These are phyloP conservation scores for Polysphondylium violaceum DNA, from an alignment of 78 protist species.

Conservation along the genomic window DNA sequence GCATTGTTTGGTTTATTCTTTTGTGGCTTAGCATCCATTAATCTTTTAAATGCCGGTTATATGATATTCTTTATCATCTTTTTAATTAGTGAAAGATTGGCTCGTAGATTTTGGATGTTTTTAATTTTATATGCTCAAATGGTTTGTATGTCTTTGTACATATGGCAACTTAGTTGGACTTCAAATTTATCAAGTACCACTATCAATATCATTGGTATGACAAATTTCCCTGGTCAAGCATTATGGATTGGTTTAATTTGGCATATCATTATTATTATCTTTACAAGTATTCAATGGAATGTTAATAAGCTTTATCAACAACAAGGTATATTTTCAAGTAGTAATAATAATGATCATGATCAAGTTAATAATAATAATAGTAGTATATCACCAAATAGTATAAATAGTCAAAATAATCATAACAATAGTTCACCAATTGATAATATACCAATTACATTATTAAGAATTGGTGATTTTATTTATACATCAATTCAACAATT, in stretches of 20 bases:
- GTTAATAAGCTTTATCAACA: slow-evolving; percentile 27
- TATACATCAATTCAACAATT: slow-evolving; percentile 12
- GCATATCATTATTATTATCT: slow-evolving; percentile 51
- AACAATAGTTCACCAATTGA: not conserved
- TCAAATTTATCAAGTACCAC: not conserved
- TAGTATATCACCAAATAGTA: not conserved
- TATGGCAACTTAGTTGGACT: slow-evolving; percentile 45
- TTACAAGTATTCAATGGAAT: slow-evolving; percentile 68
- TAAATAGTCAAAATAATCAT: not conserved
- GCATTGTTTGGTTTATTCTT: slow-evolving; percentile 73
- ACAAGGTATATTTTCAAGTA: not conserved
- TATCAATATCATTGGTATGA: slow-evolving; percentile 21
- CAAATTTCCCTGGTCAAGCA: slow-evolving; percentile 8
- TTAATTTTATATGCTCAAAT: slow-evolving; percentile 51
- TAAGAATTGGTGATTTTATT: not conserved
- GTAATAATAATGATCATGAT: not conserved
- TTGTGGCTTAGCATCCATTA: slow-evolving; percentile 38
- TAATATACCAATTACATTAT: slow-evolving; percentile 15
- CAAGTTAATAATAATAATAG: not conserved
- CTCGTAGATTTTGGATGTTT: slow-evolving; percentile 41
- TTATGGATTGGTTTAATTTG: slow-evolving; percentile 54
- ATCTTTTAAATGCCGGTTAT: slow-evolving; percentile 64
- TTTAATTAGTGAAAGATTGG: slow-evolving; percentile 29
- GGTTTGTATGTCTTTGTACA: slow-evolving; percentile 3
- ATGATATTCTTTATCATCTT: slow-evolving; percentile 66